Evolutionary conservation across 352 stramenopile species (phyloP), one percentile per base, ranked within the genome.

Genomic region (Pythium aquatile): DNA sequence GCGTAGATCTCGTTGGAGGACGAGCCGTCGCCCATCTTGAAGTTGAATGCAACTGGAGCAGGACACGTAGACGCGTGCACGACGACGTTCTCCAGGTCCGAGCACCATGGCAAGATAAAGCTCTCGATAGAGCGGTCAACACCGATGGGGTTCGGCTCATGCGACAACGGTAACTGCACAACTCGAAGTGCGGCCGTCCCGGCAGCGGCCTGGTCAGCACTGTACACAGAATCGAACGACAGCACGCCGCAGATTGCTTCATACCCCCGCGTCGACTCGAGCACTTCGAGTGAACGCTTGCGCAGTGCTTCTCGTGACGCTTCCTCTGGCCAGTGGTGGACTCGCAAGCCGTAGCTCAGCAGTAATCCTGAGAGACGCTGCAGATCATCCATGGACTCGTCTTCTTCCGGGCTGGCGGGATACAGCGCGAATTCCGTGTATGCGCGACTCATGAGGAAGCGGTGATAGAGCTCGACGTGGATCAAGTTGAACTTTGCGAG

Each of bases 391-490:
- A 93, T 89, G 1, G 75, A 79, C n/a, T 93, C 75, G 24, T 90
- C 79, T 0, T 69, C 63, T 26, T 74, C 69, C 9, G 72, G 68
- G 20, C 86, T 64, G 3, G 77, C 81, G 16, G 80, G 75, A 56
- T 95, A 95, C n/a, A 95, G 66, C 16, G 85, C 74, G 69, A 95
- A 95, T 57, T 94, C 87, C 6, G 83, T 85, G 54, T 93, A 94
- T 11, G 87, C 87, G 30, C 82, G 83, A 42, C 87, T 95, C 26
- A 84, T 91, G 20, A 95, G 64, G 53, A 95, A 95, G 2, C 87
- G 84, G 56, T 93, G 85, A 68, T 94, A 95, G 10, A 95, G 64
- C 66, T 95, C 87, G 26, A 91, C 60, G 52, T 95, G 84, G 58
- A 93, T 93, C n/a, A 92, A 70, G 32, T 77, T 88, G 70, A 95